These are phyloP conservation scores for Cordyceps cateniannulata DNA, from an alignment of 2,329 filamentous ascomycete species.

Conservation along the genomic window DNA sequence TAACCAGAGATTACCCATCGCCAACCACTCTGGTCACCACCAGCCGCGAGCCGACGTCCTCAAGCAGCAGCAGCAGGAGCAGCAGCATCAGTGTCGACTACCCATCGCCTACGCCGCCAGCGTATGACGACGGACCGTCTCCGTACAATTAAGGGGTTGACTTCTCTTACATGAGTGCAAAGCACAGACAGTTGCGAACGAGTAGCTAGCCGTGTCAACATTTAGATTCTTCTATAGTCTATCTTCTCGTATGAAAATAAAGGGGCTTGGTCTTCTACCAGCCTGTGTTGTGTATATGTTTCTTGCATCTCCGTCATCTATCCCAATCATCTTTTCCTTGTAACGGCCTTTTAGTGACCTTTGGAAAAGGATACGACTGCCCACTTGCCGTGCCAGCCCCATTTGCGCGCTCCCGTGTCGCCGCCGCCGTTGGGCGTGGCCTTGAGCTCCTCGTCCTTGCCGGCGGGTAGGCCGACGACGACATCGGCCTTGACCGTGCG, in stretches of 20 bases:
- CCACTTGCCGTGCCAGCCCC: conserved; percentile 96
- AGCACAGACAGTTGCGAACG: not conserved
- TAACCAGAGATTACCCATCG: not conserved
- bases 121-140: not conserved
- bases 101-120: not conserved
- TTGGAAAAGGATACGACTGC: conserved; percentile 64
- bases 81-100: not conserved
- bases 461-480: conserved; percentile 77
- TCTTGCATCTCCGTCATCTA: not conserved
- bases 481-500: conserved; percentile 96
- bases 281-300: not conserved
- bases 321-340: no score
- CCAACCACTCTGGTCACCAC: conserved; percentile 5
- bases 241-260: conserved; percentile 9
- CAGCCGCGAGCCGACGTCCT: not conserved
- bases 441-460: conserved; percentile 75
- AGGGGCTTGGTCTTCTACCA: not conserved
- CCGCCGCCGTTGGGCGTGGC: conserved; percentile 63
- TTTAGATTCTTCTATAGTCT: conserved; percentile 12
- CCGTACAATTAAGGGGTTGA: not conserved
- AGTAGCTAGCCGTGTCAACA: not conserved
- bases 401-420: conserved; percentile 65
- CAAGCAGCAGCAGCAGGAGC: not conserved
- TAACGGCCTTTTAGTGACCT: conserved; percentile 20
- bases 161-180: not conserved